phyloP scores from a whole-genome alignment of 2,329 filamentous ascomycete species.

The Rachicladosporium sp. region DNA sequence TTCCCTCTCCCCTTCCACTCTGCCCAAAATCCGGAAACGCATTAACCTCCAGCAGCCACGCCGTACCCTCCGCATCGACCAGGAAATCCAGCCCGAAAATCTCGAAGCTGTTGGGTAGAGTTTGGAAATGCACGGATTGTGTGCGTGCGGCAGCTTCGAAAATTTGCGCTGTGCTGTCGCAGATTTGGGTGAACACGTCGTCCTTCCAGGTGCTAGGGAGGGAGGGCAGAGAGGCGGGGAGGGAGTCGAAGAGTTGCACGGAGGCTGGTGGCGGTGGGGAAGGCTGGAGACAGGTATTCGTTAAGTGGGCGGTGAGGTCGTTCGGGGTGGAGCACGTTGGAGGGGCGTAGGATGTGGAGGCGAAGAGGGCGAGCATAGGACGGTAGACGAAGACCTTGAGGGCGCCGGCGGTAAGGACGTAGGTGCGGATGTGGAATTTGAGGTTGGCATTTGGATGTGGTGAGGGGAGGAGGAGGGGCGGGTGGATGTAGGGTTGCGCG shows the following conservation, averaged over 20 bases:
- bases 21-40: slow-evolving; percentile 93
- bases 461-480: slow-evolving; percentile 55
- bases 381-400: slow-evolving; percentile 76
- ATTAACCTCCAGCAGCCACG: slow-evolving; percentile 83
- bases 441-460: slow-evolving; percentile 42
- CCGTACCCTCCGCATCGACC: slow-evolving; percentile 51
- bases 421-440: slow-evolving; percentile 93
- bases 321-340: slow-evolving; percentile 37
- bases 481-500: slow-evolving; percentile 87
- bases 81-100: slow-evolving; percentile 86
- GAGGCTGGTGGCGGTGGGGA: slow-evolving; percentile 44
- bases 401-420: slow-evolving; percentile 70
- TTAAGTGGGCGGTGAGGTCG: slow-evolving; percentile 67
- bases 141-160: slow-evolving; percentile 77
- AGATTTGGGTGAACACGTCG: slow-evolving; percentile 62
- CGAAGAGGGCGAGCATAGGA: slow-evolving; percentile 88
- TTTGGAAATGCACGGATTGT: slow-evolving; percentile 86
- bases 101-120: slow-evolving; percentile 79
- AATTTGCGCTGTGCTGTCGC: slow-evolving; percentile 56
- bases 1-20: slow-evolving; percentile 60
- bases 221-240: slow-evolving; percentile 32
- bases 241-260: slow-evolving; percentile 63
- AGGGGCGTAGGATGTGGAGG: slow-evolving; percentile 56
- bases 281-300: slow-evolving; percentile 83
- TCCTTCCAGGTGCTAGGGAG: slow-evolving; percentile 38